phyloP scores from a whole-genome alignment of 1,139 yeast genomes.

The Nakaseomyces nivariensis region DNA sequence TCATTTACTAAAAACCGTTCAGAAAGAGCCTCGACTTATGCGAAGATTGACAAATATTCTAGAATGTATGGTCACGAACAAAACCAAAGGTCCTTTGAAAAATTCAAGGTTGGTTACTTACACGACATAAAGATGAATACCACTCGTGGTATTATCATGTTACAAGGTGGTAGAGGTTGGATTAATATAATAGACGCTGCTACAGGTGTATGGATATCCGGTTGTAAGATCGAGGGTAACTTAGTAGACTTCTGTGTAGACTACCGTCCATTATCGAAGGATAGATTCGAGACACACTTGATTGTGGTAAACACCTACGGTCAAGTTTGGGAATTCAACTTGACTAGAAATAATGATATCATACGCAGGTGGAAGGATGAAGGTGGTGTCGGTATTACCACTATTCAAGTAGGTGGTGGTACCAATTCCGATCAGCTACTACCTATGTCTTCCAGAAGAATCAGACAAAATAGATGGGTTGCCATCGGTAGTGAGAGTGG shows the following conservation, averaged over 20 bases:
- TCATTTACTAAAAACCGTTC: slow-evolving; percentile 17
- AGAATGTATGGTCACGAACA: slow-evolving; percentile 87
- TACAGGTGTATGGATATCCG: slow-evolving; percentile 79
- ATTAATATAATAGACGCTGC: slow-evolving; percentile 64
- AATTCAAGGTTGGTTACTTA: slow-evolving; percentile 52
- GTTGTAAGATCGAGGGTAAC: slow-evolving; percentile 82
- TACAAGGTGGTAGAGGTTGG: slow-evolving; percentile 86
- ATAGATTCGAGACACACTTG: slow-evolving; percentile 32
- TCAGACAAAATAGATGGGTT: slow-evolving; percentile 57
- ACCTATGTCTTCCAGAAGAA: slow-evolving; percentile 15
- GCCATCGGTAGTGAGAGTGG: slow-evolving; percentile 90
- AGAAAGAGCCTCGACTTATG: slow-evolving; percentile 32
- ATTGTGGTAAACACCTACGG: slow-evolving; percentile 71
- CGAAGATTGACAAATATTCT: slow-evolving; percentile 63
- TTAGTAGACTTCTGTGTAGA: slow-evolving; percentile 70
- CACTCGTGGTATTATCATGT: slow-evolving; percentile 60
- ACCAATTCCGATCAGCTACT: slow-evolving; percentile 23
- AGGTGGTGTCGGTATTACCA: slow-evolving; percentile 78
- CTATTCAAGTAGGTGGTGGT: slow-evolving; percentile 68
- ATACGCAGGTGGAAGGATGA: slow-evolving; percentile 74
- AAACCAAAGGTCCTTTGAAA: slow-evolving; percentile 80
- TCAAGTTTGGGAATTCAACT: slow-evolving; percentile 81
- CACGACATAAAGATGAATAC: slow-evolving; percentile 28
- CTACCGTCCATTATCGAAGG: slow-evolving; percentile 21
- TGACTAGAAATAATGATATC: slow-evolving; percentile 39